Evolutionary conservation across 1,139 yeast species (phyloP), one percentile per base, ranked within the genome.

Genomic region (Scheffersomyces lignicola): DNA sequence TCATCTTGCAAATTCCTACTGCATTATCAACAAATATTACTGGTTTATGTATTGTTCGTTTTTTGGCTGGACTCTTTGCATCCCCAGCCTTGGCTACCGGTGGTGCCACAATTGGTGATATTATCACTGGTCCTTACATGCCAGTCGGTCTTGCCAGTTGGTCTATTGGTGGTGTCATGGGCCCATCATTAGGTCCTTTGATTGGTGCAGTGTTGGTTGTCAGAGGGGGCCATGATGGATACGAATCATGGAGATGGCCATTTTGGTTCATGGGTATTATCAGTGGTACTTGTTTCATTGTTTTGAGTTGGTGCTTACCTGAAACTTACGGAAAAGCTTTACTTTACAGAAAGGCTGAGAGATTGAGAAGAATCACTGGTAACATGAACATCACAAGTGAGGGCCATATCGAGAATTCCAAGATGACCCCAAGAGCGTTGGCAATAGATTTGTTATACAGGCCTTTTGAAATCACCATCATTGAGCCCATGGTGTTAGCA

Each of bases 311-410:
- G 29, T 51, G 67, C 28, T 54, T 78, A 24, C 80, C 81, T 0
- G 85, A 80, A 53, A 73, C 83, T 6, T 70, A 61, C 30, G 67
- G 53, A 13, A 62, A 62, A 23, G 69, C 76, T 2, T 51, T 80
- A 15, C 55, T 78, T 7, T 52, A 64, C 33, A 58, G 78, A 34
- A 62, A 69, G 41, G 83, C 83, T 0, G 41, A 51, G 18, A 54
- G 78, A 38, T 55, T 77, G 35, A 61, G 82, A 47, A 57, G 57
- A 29, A 37, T 57, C 8, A 75, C 82, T 7, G 77, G 77, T 2
- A 61, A 53, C 41, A 37, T 53, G 51, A 60, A 56, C 12, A 61
- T 69, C 30, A 69, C 60, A 37, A 57, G 73, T 24, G 60, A 61
- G 21, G 56, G 81, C 55, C 55, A 73, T 57, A 39, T 68, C 56